Percentiles rank a stretch among this genome's conserved stretches.
phyloP scores from a whole-genome alignment of 1,284 basidiomycete genomes.

The Mycocalia duriaeana region DNA sequence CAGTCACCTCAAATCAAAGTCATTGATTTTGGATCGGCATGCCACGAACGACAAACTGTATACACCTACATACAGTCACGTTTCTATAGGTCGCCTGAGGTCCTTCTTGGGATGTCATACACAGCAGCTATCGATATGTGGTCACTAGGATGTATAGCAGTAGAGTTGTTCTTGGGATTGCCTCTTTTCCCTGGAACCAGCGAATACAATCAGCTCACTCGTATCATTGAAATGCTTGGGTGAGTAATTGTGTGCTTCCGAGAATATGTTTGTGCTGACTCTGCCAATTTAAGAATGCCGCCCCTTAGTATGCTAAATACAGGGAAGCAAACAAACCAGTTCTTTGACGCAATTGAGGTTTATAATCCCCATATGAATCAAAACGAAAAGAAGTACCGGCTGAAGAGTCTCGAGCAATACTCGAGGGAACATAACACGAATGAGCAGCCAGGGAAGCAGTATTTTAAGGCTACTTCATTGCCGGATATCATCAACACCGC shows the following conservation, averaged over 20 bases:
- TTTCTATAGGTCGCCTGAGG: slow-evolving; percentile 98
- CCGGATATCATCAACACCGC: slow-evolving; percentile 96
- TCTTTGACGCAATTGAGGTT: slow-evolving; percentile 80
- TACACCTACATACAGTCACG: slow-evolving; percentile 99
- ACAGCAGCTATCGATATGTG: slow-evolving; percentile 94
- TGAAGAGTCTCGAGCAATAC: slow-evolving; percentile 95
- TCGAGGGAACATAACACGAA: slow-evolving; percentile 90
- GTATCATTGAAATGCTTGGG: slow-evolving; percentile 99
- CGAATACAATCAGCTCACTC: slow-evolving; percentile 96
- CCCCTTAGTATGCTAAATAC: slow-evolving; percentile 92
- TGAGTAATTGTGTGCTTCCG: slow-evolving; percentile 44
- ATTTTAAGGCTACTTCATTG: slow-evolving; percentile 92
- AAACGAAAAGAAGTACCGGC: slow-evolving; percentile 80
- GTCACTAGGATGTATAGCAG: slow-evolving; percentile 93
- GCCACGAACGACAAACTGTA: slow-evolving; percentile 97
- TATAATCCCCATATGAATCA: slow-evolving; percentile 62
- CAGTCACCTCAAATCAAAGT: slow-evolving; percentile 99
- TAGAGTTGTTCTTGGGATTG: slow-evolving; percentile 94
- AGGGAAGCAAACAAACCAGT: slow-evolving; percentile 93
- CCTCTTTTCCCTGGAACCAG: slow-evolving; percentile 97
- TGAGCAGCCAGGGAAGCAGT: slow-evolving; percentile 97
- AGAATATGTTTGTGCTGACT: slow-evolving; percentile 10
- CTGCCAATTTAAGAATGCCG: slow-evolving; percentile 56
- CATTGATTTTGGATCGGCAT: slow-evolving; percentile 98
- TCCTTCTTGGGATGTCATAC: slow-evolving; percentile 92